phyloP scores from a whole-genome alignment of 768 basidiomycete genomes.

The Lentinula raphanica region DNA sequence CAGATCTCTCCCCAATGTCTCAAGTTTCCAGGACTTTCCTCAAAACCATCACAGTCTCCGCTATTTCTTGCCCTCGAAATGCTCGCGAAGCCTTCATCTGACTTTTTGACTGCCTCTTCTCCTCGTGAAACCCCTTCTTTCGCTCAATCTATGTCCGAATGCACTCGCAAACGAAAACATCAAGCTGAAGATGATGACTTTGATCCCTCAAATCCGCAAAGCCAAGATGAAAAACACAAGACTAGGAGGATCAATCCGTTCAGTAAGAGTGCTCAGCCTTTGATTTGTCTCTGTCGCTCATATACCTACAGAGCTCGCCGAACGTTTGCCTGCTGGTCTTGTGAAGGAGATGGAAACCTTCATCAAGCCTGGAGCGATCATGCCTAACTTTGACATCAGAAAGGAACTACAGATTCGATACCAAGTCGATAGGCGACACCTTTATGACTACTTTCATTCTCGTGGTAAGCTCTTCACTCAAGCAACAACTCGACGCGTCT shows the following conservation, averaged over 20 bases:
- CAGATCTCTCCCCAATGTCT: not conserved
- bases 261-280: too few relatives aligned
- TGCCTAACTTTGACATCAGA: constrained; percentile 69
- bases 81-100: not conserved
- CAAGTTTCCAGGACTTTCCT: not conserved
- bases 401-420: constrained; percentile 70
- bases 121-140: constrained; percentile 1
- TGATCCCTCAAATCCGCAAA: not conserved
- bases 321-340: not conserved
- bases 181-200: constrained; percentile 4
- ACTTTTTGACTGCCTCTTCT: not conserved
- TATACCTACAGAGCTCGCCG: constrained; percentile 5
- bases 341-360: constrained; percentile 65
- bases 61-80: constrained; percentile 1
- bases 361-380: constrained; percentile 66
- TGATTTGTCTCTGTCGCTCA: not conserved
- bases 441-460: constrained; percentile 76
- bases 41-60: not conserved
- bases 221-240: constrained; percentile 1
- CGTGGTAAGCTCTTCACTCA: constrained; percentile 28
- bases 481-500: not conserved
- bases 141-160: constrained; percentile 6
- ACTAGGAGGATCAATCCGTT: constrained; percentile 5
- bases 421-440: constrained; percentile 64
- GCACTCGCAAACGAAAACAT: constrained; percentile 6